Percentiles rank a stretch among this genome's conserved stretches.
Evolutionary conservation across 176 grass and related monocot genomes (phyloP).

Genomic region (Echinochloa phyllopogon): DNA sequence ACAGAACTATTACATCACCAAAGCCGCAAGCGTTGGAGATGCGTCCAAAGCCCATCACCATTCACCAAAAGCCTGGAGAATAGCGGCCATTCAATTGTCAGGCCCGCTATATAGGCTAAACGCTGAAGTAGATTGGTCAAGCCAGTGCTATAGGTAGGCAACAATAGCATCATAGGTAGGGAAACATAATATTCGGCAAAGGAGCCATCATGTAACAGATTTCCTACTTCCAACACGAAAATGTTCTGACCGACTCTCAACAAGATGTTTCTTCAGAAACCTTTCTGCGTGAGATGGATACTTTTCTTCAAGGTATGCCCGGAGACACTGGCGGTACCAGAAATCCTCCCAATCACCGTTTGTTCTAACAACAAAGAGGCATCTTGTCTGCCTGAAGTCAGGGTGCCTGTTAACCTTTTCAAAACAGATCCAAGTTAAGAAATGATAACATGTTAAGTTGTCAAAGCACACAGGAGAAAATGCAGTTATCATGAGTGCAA

Average conservation of each 20-base stretch:
- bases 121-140: not conserved
- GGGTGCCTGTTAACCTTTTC: slow-evolving; percentile 72
- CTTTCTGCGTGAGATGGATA: slow-evolving; percentile 66
- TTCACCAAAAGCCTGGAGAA: not conserved
- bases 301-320: slow-evolving; percentile 58
- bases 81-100: not conserved
- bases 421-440: slow-evolving; percentile 32
- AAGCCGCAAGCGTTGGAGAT: not conserved
- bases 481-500: not conserved
- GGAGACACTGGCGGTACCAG: slow-evolving; percentile 84
- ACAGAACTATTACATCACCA: not conserved
- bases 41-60: too few relatives aligned
- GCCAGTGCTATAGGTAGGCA: not conserved
- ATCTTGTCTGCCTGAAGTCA: slow-evolving; percentile 57
- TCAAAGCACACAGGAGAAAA: not conserved
- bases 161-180: not conserved
- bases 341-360: slow-evolving; percentile 75
- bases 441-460: slow-evolving; percentile 10
- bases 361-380: slow-evolving; percentile 79
- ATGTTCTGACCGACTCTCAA: not conserved
- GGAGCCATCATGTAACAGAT: not conserved
- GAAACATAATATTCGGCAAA: not conserved
- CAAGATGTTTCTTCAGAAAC: slow-evolving; percentile 62
- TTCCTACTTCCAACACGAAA: not conserved
- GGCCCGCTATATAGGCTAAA: not conserved